These are phyloP conservation scores for Tephrocybe rancida DNA, from an alignment of 768 basidiomycete species.

Conservation along the genomic window DNA sequence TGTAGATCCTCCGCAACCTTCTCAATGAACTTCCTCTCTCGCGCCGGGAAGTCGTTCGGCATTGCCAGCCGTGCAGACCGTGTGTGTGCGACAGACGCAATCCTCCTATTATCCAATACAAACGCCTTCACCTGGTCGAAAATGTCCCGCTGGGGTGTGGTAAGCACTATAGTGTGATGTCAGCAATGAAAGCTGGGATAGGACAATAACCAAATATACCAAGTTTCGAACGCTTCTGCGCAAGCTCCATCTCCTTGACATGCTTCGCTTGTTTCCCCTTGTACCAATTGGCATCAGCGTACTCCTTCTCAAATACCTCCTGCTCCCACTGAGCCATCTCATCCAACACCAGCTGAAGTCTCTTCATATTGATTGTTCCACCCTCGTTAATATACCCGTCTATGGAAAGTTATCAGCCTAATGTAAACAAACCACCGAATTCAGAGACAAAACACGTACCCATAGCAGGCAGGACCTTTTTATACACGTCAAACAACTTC, in stretches of 20 bases:
- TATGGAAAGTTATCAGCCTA: constrained; percentile 24
- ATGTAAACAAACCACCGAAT: not conserved
- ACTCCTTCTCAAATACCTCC: constrained; percentile 91
- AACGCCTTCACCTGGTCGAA: constrained; percentile 81
- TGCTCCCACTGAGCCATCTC: constrained; percentile 89
- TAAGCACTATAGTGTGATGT: constrained; percentile 54
- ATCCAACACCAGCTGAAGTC: constrained; percentile 86
- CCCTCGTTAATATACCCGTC: constrained; percentile 94
- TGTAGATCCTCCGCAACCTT: constrained; percentile 78
- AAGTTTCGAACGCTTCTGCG: constrained; percentile 58
- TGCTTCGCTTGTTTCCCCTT: constrained; percentile 90
- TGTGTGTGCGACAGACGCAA: constrained; percentile 31
- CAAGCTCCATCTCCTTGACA: constrained; percentile 63
- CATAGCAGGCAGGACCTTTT: constrained; percentile 81
- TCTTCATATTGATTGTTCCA: constrained; percentile 76
- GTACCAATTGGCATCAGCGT: constrained; percentile 88
- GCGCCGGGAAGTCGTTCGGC: constrained; percentile 77
- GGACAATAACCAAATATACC: constrained; percentile 44
- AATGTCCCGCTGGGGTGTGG: constrained; percentile 71
- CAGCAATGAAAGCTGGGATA: not conserved
- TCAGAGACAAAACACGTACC: constrained; percentile 38
- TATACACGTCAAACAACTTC: constrained; percentile 92
- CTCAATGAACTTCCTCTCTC: constrained; percentile 79
- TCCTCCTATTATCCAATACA: constrained; percentile 49
- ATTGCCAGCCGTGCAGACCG: constrained; percentile 56